Conservation (phyloP, 2,329 filamentous ascomycete genomes). For the Aspergillus cejpii region DNA sequence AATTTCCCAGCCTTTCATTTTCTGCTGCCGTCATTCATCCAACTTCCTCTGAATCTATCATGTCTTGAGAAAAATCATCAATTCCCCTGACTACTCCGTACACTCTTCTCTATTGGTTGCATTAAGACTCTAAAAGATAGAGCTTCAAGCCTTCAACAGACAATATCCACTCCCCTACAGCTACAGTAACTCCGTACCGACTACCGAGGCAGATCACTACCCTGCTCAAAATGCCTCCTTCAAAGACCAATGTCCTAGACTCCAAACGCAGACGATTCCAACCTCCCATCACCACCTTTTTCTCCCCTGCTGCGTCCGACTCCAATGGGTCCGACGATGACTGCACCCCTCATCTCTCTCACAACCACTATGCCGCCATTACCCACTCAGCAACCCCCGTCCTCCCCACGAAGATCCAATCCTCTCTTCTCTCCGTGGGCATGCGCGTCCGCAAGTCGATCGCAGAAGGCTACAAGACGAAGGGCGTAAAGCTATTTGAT, state of each 20-base stretch:
- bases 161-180: neutral
- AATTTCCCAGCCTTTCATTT: slow-evolving; percentile 14
- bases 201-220: slow-evolving; percentile 11
- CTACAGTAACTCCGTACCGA: neutral
- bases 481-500: slow-evolving; percentile 24
- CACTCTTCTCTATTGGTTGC: neutral
- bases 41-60: slow-evolving; percentile 3
- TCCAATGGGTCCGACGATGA: slow-evolving; percentile 6
- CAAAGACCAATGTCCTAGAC: slow-evolving; percentile 18
- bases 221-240: slow-evolving; percentile 7
- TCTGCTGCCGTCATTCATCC: slow-evolving; percentile 4
- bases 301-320: slow-evolving; percentile 21
- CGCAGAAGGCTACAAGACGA: slow-evolving; percentile 86
- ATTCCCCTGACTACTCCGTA: neutral
- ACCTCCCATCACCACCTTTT: slow-evolving; percentile 39
- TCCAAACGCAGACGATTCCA: slow-evolving; percentile 43
- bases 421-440: slow-evolving; percentile 81
- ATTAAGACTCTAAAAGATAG: neutral
- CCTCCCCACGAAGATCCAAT: slow-evolving; percentile 62
- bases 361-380: slow-evolving; percentile 37
- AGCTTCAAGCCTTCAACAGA: neutral
- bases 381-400: slow-evolving; percentile 42
- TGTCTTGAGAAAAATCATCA: neutral
- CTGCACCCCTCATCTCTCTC: slow-evolving; percentile 24
- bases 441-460: slow-evolving; percentile 93